Evolutionary conservation across 768 basidiomycete genomes (phyloP).

Genomic region (Pleurotus eryngii): DNA sequence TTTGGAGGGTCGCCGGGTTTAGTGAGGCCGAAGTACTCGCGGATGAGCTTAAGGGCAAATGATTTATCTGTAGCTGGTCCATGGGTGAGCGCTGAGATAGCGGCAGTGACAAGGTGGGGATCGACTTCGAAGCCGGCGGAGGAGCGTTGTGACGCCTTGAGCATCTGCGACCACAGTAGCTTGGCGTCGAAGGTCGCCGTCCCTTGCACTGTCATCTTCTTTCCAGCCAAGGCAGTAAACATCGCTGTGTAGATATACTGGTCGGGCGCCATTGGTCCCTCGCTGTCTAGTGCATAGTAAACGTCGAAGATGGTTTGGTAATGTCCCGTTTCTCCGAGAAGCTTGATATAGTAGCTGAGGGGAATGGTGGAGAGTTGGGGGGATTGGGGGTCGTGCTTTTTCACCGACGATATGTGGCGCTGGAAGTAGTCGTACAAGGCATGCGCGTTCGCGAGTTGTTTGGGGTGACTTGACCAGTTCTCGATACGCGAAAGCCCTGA

Average conservation of each 20-base stretch:
- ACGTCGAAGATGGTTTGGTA: slow-evolving; percentile 75
- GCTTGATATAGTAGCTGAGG: slow-evolving; percentile 58
- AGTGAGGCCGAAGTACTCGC: slow-evolving; percentile 60
- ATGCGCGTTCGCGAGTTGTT: slow-evolving; percentile 61
- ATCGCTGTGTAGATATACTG: slow-evolving; percentile 62
- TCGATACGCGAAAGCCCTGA: slow-evolving; percentile 59
- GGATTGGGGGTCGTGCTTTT: slow-evolving; percentile 42
- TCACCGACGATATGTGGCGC: slow-evolving; percentile 46
- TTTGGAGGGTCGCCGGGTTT: slow-evolving; percentile 38
- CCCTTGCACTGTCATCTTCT: slow-evolving; percentile 19
- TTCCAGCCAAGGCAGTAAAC: slow-evolving; percentile 46
- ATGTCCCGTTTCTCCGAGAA: slow-evolving; percentile 57
- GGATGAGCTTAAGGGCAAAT: slow-evolving; percentile 63
- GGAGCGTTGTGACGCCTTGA: slow-evolving; percentile 45
- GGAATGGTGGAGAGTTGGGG: slow-evolving; percentile 48
- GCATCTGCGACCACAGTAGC: slow-evolving; percentile 66
- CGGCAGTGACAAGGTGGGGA: slow-evolving; percentile 45
- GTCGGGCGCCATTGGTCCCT: slow-evolving; percentile 61
- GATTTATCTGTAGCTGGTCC: slow-evolving; percentile 58
- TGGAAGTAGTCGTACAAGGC: slow-evolving; percentile 58
- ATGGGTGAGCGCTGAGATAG: slow-evolving; percentile 51
- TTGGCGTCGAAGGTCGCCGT: slow-evolving; percentile 61
- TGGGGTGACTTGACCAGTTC: slow-evolving; percentile 54
- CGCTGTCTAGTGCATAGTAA: slow-evolving; percentile 62
- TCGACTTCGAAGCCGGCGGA: slow-evolving; percentile 46